A percentile compares a stretch with the other conserved stretches of the same genome.
Evolutionary conservation across 208 protist genomes (phyloP).

Genomic region (Zelonia costaricensis): DNA sequence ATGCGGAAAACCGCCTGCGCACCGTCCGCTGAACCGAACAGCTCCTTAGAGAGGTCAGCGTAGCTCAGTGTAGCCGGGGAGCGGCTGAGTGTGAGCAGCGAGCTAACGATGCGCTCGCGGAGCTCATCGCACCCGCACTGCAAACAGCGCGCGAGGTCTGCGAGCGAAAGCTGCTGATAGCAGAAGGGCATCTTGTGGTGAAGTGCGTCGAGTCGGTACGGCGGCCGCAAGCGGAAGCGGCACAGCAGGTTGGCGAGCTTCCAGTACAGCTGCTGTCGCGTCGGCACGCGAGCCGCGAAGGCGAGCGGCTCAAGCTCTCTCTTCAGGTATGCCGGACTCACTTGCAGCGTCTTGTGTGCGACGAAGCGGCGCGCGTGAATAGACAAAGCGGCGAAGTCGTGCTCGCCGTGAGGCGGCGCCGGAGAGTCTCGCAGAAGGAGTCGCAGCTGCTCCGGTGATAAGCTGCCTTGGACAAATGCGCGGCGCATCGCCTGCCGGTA

Average conservation of each 20-base stretch:
- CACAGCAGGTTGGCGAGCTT: slow-evolving; percentile 25
- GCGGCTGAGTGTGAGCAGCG: slow-evolving; percentile 15
- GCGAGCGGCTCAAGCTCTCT: slow-evolving; percentile 6
- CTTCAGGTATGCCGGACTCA: slow-evolving; percentile 17
- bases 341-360: slow-evolving; percentile 9
- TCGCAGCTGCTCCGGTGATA: slow-evolving; percentile 9
- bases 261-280: slow-evolving; percentile 27
- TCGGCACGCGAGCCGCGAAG: slow-evolving; percentile 12
- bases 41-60: slow-evolving; percentile 38
- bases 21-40: slow-evolving; percentile 48
- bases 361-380: slow-evolving; percentile 15
- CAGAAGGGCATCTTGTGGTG: slow-evolving; percentile 19
- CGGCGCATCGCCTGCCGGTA: slow-evolving; percentile 33
- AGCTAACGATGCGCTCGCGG: slow-evolving; percentile 9
- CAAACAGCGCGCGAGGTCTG: slow-evolving; percentile 11
- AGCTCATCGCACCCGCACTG: slow-evolving; percentile 16
- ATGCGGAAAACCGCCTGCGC: slow-evolving; percentile 41
- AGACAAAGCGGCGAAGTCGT: slow-evolving; percentile 15
- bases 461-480: slow-evolving; percentile 19
- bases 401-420: not conserved
- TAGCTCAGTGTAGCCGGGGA: slow-evolving; percentile 25
- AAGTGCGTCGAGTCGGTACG: slow-evolving; percentile 17
- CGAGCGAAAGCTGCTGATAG: slow-evolving; percentile 31
- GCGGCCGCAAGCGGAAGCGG: slow-evolving; percentile 5
- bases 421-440: not conserved